Conservation (phyloP, 352 stramenopile genomes). For the Phytopythium vexans region DNA sequence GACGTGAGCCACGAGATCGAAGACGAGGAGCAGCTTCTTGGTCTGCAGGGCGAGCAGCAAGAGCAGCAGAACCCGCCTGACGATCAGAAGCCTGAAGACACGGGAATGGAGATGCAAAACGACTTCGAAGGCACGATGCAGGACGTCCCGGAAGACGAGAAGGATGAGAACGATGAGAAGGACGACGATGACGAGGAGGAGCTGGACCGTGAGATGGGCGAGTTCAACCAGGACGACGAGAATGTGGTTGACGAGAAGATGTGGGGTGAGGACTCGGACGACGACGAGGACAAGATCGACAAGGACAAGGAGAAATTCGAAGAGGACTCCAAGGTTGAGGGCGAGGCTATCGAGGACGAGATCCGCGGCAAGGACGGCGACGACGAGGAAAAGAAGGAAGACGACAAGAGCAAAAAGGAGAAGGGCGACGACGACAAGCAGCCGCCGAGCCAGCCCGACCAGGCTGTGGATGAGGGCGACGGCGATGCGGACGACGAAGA, state of each 20-base stretch:
- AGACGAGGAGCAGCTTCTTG: conserved; percentile 99
- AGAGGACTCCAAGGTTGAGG: conserved; percentile 80
- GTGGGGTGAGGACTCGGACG: conserved; percentile 93
- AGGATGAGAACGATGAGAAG: conserved; percentile 84
- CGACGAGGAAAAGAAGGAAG: conserved; percentile 77
- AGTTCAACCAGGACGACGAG: conserved; percentile 94
- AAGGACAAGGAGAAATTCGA: conserved; percentile 95
- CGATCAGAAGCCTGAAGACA: conserved; percentile 92
- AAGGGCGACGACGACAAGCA: conserved; percentile 47
- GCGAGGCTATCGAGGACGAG: conserved; percentile 81
- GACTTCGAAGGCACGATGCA: conserved; percentile 99
- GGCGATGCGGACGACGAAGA: conserved; percentile 31
- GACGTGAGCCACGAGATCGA: conserved; percentile 99
- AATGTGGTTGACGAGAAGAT: conserved; percentile 99
- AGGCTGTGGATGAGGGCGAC: conserved; percentile 35
- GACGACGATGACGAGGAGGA: conserved; percentile 92
- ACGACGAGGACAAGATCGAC: conserved; percentile 93
- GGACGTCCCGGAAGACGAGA: conserved; percentile 93
- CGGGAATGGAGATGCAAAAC: conserved; percentile 99
- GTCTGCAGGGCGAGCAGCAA: conserved; percentile 93
- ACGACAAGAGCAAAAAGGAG: conserved; percentile 58
- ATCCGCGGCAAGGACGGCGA: conserved; percentile 89
- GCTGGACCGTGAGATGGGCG: conserved; percentile 99
- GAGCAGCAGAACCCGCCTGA: conserved; percentile 81
- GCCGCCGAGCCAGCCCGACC: conserved; percentile 48